Base-by-base conservation (phyloP, 768 basidiomycete species). In the Pulveroboletus sp. region DNA sequence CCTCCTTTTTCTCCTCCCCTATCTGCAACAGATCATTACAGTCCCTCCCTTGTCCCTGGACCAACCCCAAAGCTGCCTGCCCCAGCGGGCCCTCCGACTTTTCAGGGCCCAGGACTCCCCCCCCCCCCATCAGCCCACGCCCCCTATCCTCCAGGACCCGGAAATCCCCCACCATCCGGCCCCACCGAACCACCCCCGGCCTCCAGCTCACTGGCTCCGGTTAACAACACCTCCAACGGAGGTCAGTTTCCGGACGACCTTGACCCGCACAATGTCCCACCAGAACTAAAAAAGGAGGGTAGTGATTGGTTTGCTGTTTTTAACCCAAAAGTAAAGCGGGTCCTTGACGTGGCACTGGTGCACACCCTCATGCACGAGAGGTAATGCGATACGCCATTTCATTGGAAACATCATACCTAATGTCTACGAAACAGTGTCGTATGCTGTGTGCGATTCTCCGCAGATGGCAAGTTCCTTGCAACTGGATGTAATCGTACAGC, bases 401-500 rank as follows among this genome's bases (percentile, higher is more conserved):
- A 24, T 23, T n/a, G 14, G 37, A 9, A 17, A 32, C 19, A 41
- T 31, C 11, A 5, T 40, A 35, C 7, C 55, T 64, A 10, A 67
- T 39, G 38, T 23, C 11, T 37, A 21, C 40, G 25, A 13, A 20
- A 50, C 54, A 87, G 86, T 50, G 87, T 88, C 20, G 86, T 88
- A 9, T 90, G 94, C 59, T 97, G 94, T 61, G 93, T 97, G 23
- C 80, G 88, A 50, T 95, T 97, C 71, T 95, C 92, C 43, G 89
- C 91, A 13, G 94, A 98, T 67, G 92, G 94, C 23, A 92, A 90
- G 66, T 84, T 77, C 52, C 80, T 97, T 27, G 95, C 95, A 25
- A 97, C 95, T 5, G 95, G 95, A 12, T 98, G 94, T 71, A 98
- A 98, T 70, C 79, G 91, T 35, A 91, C 92, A 0, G 92, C 94